A percentile compares a stretch with the other conserved stretches of the same genome.
phyloP scores from a whole-genome alignment of 805 yeast genomes.

The Pichia heedii region DNA sequence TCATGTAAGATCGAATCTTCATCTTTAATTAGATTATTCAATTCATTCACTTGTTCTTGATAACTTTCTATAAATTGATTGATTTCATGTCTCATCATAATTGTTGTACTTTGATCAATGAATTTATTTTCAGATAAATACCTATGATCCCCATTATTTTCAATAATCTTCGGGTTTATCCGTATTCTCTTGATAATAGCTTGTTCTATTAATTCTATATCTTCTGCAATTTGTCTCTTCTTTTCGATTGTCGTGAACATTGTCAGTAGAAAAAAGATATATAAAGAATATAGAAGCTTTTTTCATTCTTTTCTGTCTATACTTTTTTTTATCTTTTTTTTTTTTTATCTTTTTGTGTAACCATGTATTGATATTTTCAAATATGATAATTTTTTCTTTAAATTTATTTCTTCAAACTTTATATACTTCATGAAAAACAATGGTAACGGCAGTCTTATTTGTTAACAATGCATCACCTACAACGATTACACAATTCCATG shows the following conservation, averaged over 20 bases:
- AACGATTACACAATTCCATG: slow-evolving; percentile 61
- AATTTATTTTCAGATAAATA: slow-evolving; percentile 17
- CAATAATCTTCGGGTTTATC: slow-evolving; percentile 45
- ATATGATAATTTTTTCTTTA: too few relatives aligned
- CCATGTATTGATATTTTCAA: too few relatives aligned
- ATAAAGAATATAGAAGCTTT: neutral
- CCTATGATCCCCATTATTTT: neutral
- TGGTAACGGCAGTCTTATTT: slow-evolving; percentile 32
- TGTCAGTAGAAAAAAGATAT: neutral
- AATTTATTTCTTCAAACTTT: neutral
- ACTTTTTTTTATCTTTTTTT: too few relatives aligned
- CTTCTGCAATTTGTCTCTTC: slow-evolving; percentile 40
- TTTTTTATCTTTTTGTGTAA: too few relatives aligned
- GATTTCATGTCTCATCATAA: slow-evolving; percentile 63
- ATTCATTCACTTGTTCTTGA: slow-evolving; percentile 21
- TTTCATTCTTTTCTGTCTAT: too few relatives aligned
- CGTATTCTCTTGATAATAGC: slow-evolving; percentile 56
- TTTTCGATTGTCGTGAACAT: slow-evolving; percentile 27
- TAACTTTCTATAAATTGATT: slow-evolving; percentile 40
- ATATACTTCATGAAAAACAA: too few relatives aligned
- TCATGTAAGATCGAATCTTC: neutral
- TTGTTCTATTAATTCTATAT: slow-evolving; percentile 60
- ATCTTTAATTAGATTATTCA: slow-evolving; percentile 13
- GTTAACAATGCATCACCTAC: slow-evolving; percentile 43
- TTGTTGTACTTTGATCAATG: slow-evolving; percentile 41